These are phyloP conservation scores for Phaseolus lunatus DNA, from an alignment of 306 rosid species.

Conservation along the genomic window DNA sequence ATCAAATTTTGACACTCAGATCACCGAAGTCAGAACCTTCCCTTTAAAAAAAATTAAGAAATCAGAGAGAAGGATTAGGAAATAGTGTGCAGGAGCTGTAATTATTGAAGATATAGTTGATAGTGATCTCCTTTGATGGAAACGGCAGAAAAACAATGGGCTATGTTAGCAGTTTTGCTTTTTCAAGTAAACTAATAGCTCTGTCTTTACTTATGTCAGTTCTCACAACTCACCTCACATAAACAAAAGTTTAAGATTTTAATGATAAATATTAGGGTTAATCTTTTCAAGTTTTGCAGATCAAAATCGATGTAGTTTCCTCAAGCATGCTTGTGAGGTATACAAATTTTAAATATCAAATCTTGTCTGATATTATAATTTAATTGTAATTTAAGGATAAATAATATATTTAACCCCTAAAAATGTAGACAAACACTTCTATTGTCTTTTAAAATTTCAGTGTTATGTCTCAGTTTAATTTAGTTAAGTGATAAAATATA, in stretches of 20 bases:
- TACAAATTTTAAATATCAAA: background rate
- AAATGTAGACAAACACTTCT: no score
- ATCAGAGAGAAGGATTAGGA: background rate
- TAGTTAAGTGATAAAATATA: background rate
- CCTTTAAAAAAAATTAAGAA: background rate
- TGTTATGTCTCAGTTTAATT: background rate
- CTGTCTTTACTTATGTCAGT: no score
- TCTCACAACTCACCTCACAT: no score
- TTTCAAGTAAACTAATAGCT: slow-evolving; percentile 22
- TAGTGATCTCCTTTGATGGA: background rate
- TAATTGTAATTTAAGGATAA: background rate
- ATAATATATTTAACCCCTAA: background rate
- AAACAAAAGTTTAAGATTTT: no score
- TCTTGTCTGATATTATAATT: background rate
- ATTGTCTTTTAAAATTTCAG: background rate
- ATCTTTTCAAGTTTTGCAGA: background rate
- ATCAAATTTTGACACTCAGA: no score
- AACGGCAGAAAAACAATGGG: slow-evolving; percentile 53
- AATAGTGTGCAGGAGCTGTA: background rate
- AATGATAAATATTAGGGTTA: no score
- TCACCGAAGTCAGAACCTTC: no score
- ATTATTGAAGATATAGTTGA: slow-evolving; percentile 3
- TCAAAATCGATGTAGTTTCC: background rate
- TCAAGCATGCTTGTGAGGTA: background rate
- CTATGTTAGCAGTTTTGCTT: slow-evolving; percentile 47